A percentile compares a stretch with the other conserved stretches of the same genome.
These are phyloP conservation scores for Ganoderma sinense DNA, from an alignment of 1,284 basidiomycete species.

Conservation along the genomic window DNA sequence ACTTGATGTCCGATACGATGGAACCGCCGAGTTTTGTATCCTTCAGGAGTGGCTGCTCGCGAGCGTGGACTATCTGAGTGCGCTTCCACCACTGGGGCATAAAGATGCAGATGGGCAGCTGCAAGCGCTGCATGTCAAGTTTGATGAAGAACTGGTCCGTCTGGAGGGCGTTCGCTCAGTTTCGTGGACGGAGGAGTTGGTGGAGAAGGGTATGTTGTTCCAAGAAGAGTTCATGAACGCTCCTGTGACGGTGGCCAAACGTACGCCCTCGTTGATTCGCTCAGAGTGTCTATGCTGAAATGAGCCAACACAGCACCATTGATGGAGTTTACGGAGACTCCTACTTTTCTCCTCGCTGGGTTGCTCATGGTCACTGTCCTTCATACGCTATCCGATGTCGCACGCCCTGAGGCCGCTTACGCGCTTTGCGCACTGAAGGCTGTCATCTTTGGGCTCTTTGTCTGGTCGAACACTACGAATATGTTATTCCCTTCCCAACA, in stretches of 20 bases:
- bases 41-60: background rate
- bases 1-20: background rate
- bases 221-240: too few relatives aligned
- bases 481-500: background rate
- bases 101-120: slow-evolving; percentile 2
- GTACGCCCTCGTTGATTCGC: too few relatives aligned
- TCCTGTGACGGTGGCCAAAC: too few relatives aligned
- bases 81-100: background rate
- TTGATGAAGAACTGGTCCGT: background rate
- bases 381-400: slow-evolving; percentile 6
- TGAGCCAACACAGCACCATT: too few relatives aligned
- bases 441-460: slow-evolving; percentile 5
- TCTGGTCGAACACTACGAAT: background rate
- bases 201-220: background rate
- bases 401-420: background rate
- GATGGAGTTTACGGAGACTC: background rate
- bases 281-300: too few relatives aligned
- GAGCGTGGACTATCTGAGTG: background rate
- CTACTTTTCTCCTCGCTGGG: slow-evolving; percentile 10
- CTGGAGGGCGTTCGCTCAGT: background rate
- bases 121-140: background rate
- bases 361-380: slow-evolving; percentile 12
- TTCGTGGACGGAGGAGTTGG: background rate
- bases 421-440: slow-evolving; percentile 6
- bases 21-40: background rate